Percentiles rank a stretch among this genome's conserved stretches.
These are phyloP conservation scores for Pleurotus pulmonarius DNA, from an alignment of 768 basidiomycete species.

Conservation along the genomic window DNA sequence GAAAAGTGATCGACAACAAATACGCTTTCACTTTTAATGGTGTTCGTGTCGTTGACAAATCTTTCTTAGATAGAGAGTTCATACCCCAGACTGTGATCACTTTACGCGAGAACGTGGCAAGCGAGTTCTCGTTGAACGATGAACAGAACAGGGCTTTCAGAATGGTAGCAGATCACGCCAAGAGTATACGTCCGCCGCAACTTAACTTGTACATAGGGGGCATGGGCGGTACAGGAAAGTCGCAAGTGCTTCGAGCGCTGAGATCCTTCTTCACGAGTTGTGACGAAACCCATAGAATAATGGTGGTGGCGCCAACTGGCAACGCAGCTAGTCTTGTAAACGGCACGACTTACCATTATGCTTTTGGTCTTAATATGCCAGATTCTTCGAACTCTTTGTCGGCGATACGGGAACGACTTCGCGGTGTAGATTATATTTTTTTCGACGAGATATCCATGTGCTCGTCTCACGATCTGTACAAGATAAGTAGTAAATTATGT, in stretches of 20 bases:
- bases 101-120: neutral
- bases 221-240: constrained; percentile 16
- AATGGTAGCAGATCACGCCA: constrained; percentile 18
- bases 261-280: constrained; percentile 8
- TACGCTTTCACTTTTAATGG: neutral
- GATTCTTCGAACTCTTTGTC: too few relatives aligned
- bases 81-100: neutral
- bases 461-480: constrained; percentile 18
- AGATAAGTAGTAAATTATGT: constrained; percentile 17
- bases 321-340: constrained; percentile 16
- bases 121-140: constrained; percentile 9
- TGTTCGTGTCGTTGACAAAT: constrained; percentile 18
- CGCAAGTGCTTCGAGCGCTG: constrained; percentile 14
- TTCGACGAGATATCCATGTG: constrained; percentile 36
- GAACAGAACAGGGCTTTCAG: constrained; percentile 21
- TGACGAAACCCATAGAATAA: constrained; percentile 12
- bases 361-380: constrained; percentile 12
- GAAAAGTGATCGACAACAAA: neutral
- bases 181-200: neutral
- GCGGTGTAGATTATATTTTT: constrained; percentile 27
- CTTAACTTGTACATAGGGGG: constrained; percentile 17
- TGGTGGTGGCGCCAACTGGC: constrained; percentile 20
- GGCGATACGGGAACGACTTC: neutral
- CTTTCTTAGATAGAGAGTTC: constrained; percentile 17
- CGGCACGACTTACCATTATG: constrained; percentile 19